Percentiles rank a stretch among this genome's conserved stretches.
Conservation (phyloP, 2,329 filamentous ascomycete species). For the Cyclaneusma minus region DNA sequence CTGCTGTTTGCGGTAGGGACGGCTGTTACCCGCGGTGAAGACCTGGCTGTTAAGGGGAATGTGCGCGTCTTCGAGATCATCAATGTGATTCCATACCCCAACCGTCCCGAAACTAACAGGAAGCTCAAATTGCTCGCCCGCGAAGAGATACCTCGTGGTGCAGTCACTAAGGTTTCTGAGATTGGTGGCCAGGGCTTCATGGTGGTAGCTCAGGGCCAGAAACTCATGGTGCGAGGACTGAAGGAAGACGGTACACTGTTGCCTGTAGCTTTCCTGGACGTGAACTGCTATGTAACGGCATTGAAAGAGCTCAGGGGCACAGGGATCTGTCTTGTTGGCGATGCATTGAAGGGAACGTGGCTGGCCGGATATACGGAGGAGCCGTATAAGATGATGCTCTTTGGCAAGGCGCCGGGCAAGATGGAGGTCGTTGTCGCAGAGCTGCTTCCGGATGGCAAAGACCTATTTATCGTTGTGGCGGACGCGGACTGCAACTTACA, state of each 20-base stretch:
- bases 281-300: constrained; percentile 85
- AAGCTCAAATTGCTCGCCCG: constrained; percentile 74
- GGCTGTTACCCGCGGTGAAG: constrained; percentile 74
- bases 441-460: constrained; percentile 72
- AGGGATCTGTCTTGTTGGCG: constrained; percentile 74
- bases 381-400: constrained; percentile 86
- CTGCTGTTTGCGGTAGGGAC: constrained; percentile 77
- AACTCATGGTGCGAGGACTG: constrained; percentile 89
- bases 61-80: constrained; percentile 89
- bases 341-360: constrained; percentile 89
- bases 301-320: constrained; percentile 71
- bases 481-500: constrained; percentile 80
- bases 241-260: constrained; percentile 89
- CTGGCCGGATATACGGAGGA: constrained; percentile 94
- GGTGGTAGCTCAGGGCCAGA: constrained; percentile 85
- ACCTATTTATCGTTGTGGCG: constrained; percentile 67
- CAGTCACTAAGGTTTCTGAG: constrained; percentile 72
- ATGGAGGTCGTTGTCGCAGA: constrained; percentile 72
- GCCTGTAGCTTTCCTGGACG: constrained; percentile 93
- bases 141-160: constrained; percentile 83
- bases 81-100: constrained; percentile 78
- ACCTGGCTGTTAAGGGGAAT: constrained; percentile 69
- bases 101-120: constrained; percentile 68
- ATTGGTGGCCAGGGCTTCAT: constrained; percentile 79
- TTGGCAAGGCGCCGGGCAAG: constrained; percentile 70